phyloP scores from a whole-genome alignment of 768 basidiomycete species.

The Mrakia hoshinonis region DNA sequence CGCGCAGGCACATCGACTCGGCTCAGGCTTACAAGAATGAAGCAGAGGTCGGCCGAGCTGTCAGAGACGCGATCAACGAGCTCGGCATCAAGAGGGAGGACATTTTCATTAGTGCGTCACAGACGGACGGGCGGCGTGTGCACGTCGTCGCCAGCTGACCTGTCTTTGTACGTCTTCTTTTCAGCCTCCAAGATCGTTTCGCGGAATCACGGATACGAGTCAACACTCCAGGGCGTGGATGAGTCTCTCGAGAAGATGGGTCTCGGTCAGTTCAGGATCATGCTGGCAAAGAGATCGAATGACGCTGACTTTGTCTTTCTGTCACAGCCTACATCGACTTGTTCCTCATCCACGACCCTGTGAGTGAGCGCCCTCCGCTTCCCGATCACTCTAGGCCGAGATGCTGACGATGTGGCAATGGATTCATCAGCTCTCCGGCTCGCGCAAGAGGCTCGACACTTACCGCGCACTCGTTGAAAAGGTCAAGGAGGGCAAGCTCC shows the following conservation, averaged over 20 bases:
- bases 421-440: conserved; percentile 5
- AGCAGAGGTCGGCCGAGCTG: conserved; percentile 1
- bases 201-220: conserved; percentile 23
- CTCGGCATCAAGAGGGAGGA: conserved; percentile 18
- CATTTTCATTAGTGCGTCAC: conserved; percentile 26
- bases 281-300: neutral
- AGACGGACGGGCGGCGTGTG: neutral
- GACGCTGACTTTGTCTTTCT: neutral
- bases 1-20: conserved; percentile 13
- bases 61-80: neutral
- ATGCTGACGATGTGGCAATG: neutral
- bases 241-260: conserved; percentile 5
- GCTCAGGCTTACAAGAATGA: conserved; percentile 26
- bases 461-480: conserved; percentile 23
- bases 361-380: neutral
- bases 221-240: conserved; percentile 20
- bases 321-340: conserved; percentile 20
- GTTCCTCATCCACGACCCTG: conserved; percentile 29
- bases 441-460: conserved; percentile 15
- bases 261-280: neutral
- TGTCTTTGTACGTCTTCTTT: neutral
- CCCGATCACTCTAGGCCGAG: neutral
- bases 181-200: conserved; percentile 25
- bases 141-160: neutral
- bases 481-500: conserved; percentile 24